Evolutionary conservation across 2,329 filamentous ascomycete genomes (phyloP).

Genomic region (Xylaria hypoxylon): DNA sequence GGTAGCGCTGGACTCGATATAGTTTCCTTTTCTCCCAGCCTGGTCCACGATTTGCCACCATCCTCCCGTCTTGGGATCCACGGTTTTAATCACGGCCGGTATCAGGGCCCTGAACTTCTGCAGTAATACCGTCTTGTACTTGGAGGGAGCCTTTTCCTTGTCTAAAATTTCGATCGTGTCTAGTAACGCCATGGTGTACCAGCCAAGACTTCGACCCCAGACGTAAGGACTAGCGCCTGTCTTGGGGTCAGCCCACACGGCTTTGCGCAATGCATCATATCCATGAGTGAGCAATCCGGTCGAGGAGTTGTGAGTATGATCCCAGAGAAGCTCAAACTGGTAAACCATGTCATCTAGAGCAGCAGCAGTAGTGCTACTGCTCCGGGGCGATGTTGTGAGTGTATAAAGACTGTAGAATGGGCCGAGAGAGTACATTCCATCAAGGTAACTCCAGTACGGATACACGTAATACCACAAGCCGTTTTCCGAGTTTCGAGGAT

Average conservation of each 20-base stretch:
- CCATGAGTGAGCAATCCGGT: constrained; percentile 52
- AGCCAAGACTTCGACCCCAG: constrained; percentile 54
- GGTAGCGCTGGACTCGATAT: constrained; percentile 53
- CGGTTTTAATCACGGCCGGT: constrained; percentile 42
- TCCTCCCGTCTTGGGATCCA: constrained; percentile 48
- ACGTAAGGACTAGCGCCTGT: constrained; percentile 54
- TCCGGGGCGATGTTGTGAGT: constrained; percentile 29
- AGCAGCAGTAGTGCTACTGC: constrained; percentile 23
- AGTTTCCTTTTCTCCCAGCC: constrained; percentile 48
- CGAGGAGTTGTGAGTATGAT: constrained; percentile 41
- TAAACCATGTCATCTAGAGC: constrained; percentile 46
- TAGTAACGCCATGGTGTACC: constrained; percentile 54
- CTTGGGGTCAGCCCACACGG: constrained; percentile 51
- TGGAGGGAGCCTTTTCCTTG: constrained; percentile 20
- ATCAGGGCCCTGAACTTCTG: constrained; percentile 44
- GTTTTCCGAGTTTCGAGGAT: constrained; percentile 51
- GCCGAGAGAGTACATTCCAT: constrained; percentile 63
- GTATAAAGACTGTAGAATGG: constrained; percentile 55
- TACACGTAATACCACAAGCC: constrained; percentile 58
- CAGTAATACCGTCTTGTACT: constrained; percentile 30
- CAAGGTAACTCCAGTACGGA: constrained; percentile 64
- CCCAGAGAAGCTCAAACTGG: constrained; percentile 50
- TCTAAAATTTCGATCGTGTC: constrained; percentile 51
- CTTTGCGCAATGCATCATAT: constrained; percentile 51
- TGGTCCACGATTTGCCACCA: constrained; percentile 56